Evolutionary conservation across 2,329 filamentous ascomycete genomes (phyloP), one percentile per base, ranked within the genome.

Genomic region (Fusarium cicatricum): DNA sequence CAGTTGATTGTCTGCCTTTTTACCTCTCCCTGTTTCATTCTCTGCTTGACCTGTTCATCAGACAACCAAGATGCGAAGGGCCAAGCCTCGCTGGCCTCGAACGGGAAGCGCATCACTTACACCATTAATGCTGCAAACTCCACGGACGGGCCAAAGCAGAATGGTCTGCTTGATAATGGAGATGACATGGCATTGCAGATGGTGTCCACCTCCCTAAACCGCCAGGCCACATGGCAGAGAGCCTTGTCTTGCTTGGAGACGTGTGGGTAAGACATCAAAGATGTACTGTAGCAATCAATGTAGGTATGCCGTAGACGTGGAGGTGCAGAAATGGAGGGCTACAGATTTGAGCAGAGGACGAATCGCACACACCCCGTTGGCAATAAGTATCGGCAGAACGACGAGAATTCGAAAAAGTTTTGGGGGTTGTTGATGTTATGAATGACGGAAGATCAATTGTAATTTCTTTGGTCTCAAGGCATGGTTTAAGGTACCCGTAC

Each of bases 121-220:
- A 62, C 34, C 36, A 21, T 47, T 16, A 39, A 47, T 23, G 31
- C 45, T 38, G 44, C 36, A 48, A 38, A 33, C 45, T n/a, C 26
- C 17, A 40, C 36, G 15, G 26, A 12, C n/a, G 43, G 52, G 44
- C 46, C 31, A 36, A 51, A 38, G 15, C 33, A 51, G 34, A 23
- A 37, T 38, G 36, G 36, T 19, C 21, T 28, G 11, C 37, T 39
- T 38, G 37, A 28, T 29, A 36, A 39, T 45, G 10, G 21, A 34
- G 55, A 63, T 62, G 59, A 62, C 59, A 63, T 62, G 55, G 59
- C 59, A 60, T 48, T 63, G 59, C 59, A 43, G 33, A 21, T 47
- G 38, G 21, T 38, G 32, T 34, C 36, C 37, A 57, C 34, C 44
- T 23, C 46, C 31, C 38, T 58, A 58, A 47, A 55, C 14, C 42